phyloP scores from a whole-genome alignment of 768 basidiomycete genomes.

The Termitomyces sp. region DNA sequence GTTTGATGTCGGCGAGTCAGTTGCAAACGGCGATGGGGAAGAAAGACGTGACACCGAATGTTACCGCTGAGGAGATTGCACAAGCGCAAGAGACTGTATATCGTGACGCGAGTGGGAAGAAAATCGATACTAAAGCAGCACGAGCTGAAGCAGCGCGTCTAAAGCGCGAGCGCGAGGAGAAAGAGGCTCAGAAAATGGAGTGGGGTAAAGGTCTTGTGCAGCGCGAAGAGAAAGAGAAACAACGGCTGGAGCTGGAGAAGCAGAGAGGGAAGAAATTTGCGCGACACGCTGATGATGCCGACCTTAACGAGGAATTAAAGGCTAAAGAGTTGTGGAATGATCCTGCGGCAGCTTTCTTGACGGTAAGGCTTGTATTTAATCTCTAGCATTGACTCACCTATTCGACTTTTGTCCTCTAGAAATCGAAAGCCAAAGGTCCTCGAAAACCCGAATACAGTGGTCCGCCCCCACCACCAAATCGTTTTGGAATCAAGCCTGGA shows the following conservation, averaged over 20 bases:
- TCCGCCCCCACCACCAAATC: slow-evolving; percentile 88
- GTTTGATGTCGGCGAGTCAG: slow-evolving; percentile 74
- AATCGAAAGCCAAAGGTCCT: slow-evolving; percentile 71
- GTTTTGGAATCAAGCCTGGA: slow-evolving; percentile 93
- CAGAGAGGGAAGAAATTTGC: slow-evolving; percentile 67
- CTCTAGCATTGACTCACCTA: not conserved
- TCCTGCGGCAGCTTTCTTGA: slow-evolving; percentile 93
- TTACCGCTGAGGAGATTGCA: slow-evolving; percentile 52
- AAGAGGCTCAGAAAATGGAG: slow-evolving; percentile 89
- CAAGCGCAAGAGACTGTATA: slow-evolving; percentile 89
- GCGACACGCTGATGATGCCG: slow-evolving; percentile 75
- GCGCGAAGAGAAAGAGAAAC: slow-evolving; percentile 71
- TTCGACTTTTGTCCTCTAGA: slow-evolving; percentile 36
- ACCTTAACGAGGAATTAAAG: slow-evolving; percentile 82
- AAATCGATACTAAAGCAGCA: slow-evolving; percentile 84
- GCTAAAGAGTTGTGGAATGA: slow-evolving; percentile 91
- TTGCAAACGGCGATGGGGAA: slow-evolving; percentile 61
- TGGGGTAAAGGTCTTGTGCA: slow-evolving; percentile 98
- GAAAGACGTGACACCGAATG: slow-evolving; percentile 27
- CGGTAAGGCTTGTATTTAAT: slow-evolving; percentile 50
- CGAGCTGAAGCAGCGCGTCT: slow-evolving; percentile 78
- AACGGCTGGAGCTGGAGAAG: slow-evolving; percentile 62
- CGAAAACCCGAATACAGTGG: slow-evolving; percentile 83
- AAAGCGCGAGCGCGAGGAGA: slow-evolving; percentile 82
- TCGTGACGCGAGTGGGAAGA: slow-evolving; percentile 83